Evolutionary conservation across 345 rosid genomes (phyloP), one percentile per base, ranked within the genome.

Genomic region (Eutrema japonicum): DNA sequence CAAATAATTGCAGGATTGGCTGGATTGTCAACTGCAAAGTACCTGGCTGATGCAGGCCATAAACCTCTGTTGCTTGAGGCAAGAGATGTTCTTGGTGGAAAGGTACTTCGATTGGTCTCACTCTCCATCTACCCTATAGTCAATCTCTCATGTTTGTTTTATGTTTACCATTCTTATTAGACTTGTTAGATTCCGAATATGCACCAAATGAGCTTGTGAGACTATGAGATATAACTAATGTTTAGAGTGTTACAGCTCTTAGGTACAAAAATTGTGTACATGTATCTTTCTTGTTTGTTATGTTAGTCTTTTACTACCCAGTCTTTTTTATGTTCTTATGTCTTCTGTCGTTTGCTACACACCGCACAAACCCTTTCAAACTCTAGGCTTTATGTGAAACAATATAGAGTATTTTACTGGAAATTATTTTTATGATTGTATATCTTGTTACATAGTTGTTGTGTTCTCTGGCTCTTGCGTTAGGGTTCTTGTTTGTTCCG

Each of bases 1-100:
- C 40, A 30, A 47, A 64, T 64, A 45, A 32, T 69, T 78, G 75
- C 83, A 94, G 95, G 97, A 63, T 86, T 94, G 91, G 96, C 95
- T 70, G 98, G 98, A 75, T 84, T 94, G 78, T 88, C 98, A 6
- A 87, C 98, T 35, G 93, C 95, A 49, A 91, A 94, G 67, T 94
- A 94, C 83, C 77, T 94, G 71, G 96, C 97, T 5, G 98, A 89
- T 87, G 95, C 97, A 72, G 97, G 98, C 43, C 98, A 94, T 48
- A 81, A 81, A 78, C 97, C 96, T 77, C 14, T 91, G 76, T 62
- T 93, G 74, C 78, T 91, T 16, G 96, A 93, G 84, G 94, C 90
- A 53, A 85, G 94, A 84, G 98, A 93, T 78, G 97, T 88, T 79
- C 85, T 93, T 48, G 98, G 98, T 57, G 98, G 98, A 83, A 93